These are phyloP conservation scores for Colletotrichum lentis DNA, from an alignment of 2,329 filamentous ascomycete genomes.

Conservation along the genomic window DNA sequence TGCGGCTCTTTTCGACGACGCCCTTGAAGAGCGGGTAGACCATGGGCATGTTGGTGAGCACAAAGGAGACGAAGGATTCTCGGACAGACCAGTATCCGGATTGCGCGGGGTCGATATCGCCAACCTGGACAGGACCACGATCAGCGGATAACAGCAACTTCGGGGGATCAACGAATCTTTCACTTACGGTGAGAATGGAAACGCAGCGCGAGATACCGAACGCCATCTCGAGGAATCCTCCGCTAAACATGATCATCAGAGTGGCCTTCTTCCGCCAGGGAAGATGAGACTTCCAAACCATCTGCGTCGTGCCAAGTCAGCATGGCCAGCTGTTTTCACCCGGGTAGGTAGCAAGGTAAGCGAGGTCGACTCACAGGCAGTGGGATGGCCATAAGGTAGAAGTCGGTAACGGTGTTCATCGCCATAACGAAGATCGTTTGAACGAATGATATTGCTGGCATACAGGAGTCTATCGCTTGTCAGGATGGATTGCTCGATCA, in stretches of 20 bases:
- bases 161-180: fast-evolving
- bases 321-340: background rate
- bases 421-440: slow-evolving; percentile 33
- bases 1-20: slow-evolving; percentile 41
- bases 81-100: slow-evolving; percentile 51
- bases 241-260: slow-evolving; percentile 33
- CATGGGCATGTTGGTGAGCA: slow-evolving; percentile 52
- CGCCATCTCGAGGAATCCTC: slow-evolving; percentile 31
- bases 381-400: slow-evolving; percentile 28
- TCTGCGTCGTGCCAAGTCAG: background rate
- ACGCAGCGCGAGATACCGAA: slow-evolving; percentile 33
- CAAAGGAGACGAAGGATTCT: slow-evolving; percentile 52
- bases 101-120: slow-evolving; percentile 45
- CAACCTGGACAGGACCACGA: slow-evolving; percentile 39
- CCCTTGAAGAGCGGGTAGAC: slow-evolving; percentile 48
- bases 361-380: background rate
- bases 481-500: background rate
- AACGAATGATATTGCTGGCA: slow-evolving; percentile 20
- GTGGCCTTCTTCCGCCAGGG: slow-evolving; percentile 30
- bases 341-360: too few species aligned
- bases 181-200: slow-evolving; percentile 25
- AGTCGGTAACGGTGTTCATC: slow-evolving; percentile 29
- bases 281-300: slow-evolving; percentile 31
- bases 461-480: slow-evolving; percentile 5
- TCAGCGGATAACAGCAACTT: background rate